Evolutionary conservation across 352 stramenopile species (phyloP).

Genomic region (Globisporangium barbulae): DNA sequence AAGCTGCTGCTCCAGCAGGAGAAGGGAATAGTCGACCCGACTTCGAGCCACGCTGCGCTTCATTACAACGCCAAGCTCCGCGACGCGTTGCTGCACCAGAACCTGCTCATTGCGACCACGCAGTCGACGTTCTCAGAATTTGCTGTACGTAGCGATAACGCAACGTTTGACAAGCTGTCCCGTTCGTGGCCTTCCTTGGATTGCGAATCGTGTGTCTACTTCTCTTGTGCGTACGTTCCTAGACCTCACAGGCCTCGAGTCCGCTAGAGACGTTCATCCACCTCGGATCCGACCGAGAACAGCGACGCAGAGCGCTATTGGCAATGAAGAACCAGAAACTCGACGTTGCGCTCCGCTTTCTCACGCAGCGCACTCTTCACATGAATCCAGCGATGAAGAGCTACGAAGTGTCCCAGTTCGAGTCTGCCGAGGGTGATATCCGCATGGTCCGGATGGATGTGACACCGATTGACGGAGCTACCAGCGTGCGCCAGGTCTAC

Average conservation of each 20-base stretch:
- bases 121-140: not conserved
- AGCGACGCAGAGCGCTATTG: constrained; percentile 25
- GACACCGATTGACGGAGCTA: constrained; percentile 23
- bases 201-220: too few relatives aligned
- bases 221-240: not conserved
- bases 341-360: constrained; percentile 20
- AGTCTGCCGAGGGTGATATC: constrained; percentile 31
- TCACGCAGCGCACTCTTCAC: constrained; percentile 26
- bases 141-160: not conserved
- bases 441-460: constrained; percentile 29
- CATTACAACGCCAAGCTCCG: not conserved
- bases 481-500: constrained; percentile 29
- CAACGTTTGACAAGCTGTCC: not conserved
- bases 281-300: constrained; percentile 16
- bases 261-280: constrained; percentile 37
- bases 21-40: not conserved
- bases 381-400: constrained; percentile 22
- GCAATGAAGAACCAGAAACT: constrained; percentile 24
- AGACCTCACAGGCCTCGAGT: constrained; percentile 30
- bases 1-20: not conserved
- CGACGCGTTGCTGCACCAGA: not conserved
- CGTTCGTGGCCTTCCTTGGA: not conserved
- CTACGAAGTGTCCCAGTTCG: constrained; percentile 33
- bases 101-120: not conserved
- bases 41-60: not conserved